A percentile compares a stretch with the other conserved stretches of the same genome.
These are phyloP conservation scores for Dalechampia spathulata DNA, from an alignment of 441 rosid genomes.

Conservation along the genomic window DNA sequence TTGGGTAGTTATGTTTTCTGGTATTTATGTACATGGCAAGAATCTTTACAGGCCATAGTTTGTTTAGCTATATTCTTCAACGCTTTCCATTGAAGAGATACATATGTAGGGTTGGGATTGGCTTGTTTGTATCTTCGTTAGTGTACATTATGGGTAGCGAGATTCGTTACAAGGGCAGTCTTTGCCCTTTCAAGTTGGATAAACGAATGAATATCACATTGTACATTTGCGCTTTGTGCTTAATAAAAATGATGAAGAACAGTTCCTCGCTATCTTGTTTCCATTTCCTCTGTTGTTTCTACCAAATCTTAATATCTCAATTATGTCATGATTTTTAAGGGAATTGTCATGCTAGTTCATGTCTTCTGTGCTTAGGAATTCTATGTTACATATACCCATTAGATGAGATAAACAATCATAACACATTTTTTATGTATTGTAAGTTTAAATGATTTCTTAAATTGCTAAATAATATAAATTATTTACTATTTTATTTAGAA, in stretches of 20 bases:
- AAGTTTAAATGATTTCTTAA: no score
- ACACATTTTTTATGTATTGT: no score
- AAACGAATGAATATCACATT: constrained; percentile 1
- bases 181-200: constrained; percentile 15
- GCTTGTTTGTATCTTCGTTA: constrained; percentile 19
- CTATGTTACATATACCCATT: no score
- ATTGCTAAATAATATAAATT: no score
- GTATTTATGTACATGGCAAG: constrained; percentile 23
- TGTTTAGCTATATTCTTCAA: constrained; percentile 28
- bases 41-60: constrained; percentile 14
- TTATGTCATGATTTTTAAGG: no score
- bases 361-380: no score
- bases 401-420: no score
- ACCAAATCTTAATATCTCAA: no score
- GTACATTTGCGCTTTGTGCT: constrained; percentile 8
- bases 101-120: constrained; percentile 1
- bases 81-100: constrained; percentile 29
- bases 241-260: background rate
- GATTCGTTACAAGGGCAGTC: constrained; percentile 18
- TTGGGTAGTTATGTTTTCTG: no score
- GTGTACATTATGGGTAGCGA: constrained; percentile 9
- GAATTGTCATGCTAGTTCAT: no score
- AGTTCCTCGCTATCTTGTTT: background rate
- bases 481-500: no score
- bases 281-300: no score